phyloP scores from a whole-genome alignment of 805 yeast species.

The Teunomyces cretensis region DNA sequence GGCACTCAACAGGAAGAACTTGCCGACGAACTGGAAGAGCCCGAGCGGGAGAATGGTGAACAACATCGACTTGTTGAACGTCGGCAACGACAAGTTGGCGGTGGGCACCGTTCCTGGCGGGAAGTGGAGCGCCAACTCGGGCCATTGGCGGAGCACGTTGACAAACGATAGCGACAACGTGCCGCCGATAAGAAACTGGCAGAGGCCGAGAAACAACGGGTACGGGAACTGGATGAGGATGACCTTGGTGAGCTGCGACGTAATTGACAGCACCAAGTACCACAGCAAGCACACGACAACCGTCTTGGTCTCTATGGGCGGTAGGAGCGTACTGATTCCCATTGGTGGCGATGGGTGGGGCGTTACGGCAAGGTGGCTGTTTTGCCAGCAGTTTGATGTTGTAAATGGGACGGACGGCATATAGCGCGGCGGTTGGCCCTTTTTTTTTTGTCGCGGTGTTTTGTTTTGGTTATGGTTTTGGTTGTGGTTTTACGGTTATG shows the following conservation, averaged over 20 bases:
- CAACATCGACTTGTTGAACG: slow-evolving; percentile 31
- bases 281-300: slow-evolving; percentile 51
- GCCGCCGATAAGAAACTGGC: slow-evolving; percentile 57
- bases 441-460: too few relatives aligned
- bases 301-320: slow-evolving; percentile 38
- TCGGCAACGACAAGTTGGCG: slow-evolving; percentile 18
- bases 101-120: slow-evolving; percentile 58
- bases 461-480: too few relatives aligned
- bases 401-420: too few relatives aligned
- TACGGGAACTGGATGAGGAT: slow-evolving; percentile 55
- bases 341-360: neutral
- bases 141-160: slow-evolving; percentile 28
- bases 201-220: slow-evolving; percentile 65
- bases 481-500: too few relatives aligned
- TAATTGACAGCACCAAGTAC: slow-evolving; percentile 62
- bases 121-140: slow-evolving; percentile 34
- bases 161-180: slow-evolving; percentile 41
- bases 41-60: slow-evolving; percentile 61
- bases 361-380: too few relatives aligned
- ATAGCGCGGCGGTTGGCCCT: too few relatives aligned
- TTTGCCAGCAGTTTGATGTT: too few relatives aligned
- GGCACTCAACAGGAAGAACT: slow-evolving; percentile 60
- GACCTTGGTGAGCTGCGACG: slow-evolving; percentile 61
- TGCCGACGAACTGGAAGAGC: slow-evolving; percentile 63
- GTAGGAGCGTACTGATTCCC: slow-evolving; percentile 12